Base-by-base conservation (phyloP, 169 alveolate species). In the Ichthyophthirius multifiliis region DNA sequence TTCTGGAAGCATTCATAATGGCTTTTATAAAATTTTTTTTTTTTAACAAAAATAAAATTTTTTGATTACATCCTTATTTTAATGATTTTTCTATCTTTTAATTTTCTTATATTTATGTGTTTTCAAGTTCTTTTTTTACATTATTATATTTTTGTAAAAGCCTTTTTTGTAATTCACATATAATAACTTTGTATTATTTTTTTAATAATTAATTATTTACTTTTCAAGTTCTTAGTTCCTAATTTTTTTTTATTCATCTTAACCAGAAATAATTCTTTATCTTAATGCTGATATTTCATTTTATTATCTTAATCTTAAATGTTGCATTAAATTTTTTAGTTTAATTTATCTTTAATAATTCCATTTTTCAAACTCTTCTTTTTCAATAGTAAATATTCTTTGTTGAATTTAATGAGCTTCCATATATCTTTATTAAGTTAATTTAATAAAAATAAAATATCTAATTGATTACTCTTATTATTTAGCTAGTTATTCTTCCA, bases 401-500 rank as follows among this genome's bases (percentile, higher is more conserved):
- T 65, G 39, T 45, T 78, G 46, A 10, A 78, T 65, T 27, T 37
- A 15, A 47, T 78, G 84, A 43, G 84, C 84, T 27, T 78, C 84
- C 78, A 78, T 44, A 34, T 78, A 78, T 30, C 84, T 78, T 39
- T 39, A 1, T 13, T 64, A 41, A 37, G 20, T 47, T 47, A 46
- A 46, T 10, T 46, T 46, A 9, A 20, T 46, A 1, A 12, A 46
- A 20, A 46, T 12, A 46, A 46, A 46, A 12, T n/a, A 13, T 20
- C 5, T 15, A 20, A 16, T 34, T 76, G 1, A 39, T 39, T 78
- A 78, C 84, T 78, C 73, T 27, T 78, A 63, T 34, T 78, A 64
- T 78, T 65, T 78, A 43, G 84, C 84, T 44, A 78, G 47, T 45
- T 78, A 47, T 18, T 78, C 84, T 45, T 78, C 84, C n/a, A 78